phyloP scores from a whole-genome alignment of 768 basidiomycete genomes.

The Phaeotremella fagi region DNA sequence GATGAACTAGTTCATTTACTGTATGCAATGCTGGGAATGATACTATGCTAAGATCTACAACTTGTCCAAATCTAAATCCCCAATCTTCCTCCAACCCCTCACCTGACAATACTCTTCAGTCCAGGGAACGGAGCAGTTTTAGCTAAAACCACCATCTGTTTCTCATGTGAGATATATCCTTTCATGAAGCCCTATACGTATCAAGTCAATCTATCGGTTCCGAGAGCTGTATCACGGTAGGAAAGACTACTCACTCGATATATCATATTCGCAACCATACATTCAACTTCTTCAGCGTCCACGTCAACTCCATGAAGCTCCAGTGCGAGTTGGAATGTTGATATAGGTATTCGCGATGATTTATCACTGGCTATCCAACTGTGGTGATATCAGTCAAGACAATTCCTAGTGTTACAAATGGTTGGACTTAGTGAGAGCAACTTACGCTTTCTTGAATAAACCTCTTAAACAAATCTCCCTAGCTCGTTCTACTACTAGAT shows the following conservation, averaged over 20 bases:
- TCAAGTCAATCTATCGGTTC: no score
- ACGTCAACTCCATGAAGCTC: slow-evolving; percentile 64
- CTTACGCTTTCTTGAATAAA: slow-evolving; percentile 59
- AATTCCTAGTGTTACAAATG: not conserved
- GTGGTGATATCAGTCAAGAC: not conserved
- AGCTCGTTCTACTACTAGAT: slow-evolving; percentile 79
- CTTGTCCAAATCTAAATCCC: not conserved
- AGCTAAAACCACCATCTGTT: slow-evolving; percentile 86
- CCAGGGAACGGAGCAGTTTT: slow-evolving; percentile 74
- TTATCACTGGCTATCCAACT: slow-evolving; percentile 79
- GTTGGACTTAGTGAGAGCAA: slow-evolving; percentile 3
- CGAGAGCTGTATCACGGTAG: no score
- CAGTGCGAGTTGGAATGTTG: slow-evolving; percentile 73
- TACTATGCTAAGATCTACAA: no score
- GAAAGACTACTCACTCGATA: slow-evolving; percentile 63
- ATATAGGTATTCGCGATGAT: slow-evolving; percentile 70
- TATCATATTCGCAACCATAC: slow-evolving; percentile 90
- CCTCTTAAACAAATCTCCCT: slow-evolving; percentile 80
- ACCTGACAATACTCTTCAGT: slow-evolving; percentile 43
- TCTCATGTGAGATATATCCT: slow-evolving; percentile 94
- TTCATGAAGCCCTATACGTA: slow-evolving; percentile 65
- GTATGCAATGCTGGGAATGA: no score
- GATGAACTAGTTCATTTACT: no score
- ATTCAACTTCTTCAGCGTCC: slow-evolving; percentile 78
- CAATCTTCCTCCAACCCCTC: not conserved